Evolutionary conservation across 2,329 filamentous ascomycete species (phyloP).

Genomic region (Helminthosporium solani): DNA sequence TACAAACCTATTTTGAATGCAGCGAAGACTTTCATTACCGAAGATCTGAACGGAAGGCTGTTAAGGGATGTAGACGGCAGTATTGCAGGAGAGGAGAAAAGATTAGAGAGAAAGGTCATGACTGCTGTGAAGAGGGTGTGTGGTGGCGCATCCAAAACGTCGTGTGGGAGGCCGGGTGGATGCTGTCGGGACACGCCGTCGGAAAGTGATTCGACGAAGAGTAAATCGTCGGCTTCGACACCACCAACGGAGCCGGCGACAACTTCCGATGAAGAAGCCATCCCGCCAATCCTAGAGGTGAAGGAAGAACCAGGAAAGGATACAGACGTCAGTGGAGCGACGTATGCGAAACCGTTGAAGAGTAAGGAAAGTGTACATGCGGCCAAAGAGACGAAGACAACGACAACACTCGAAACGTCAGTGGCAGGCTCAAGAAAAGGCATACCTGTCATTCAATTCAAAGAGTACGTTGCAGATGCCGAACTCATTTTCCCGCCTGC

Average conservation of each 20-base stretch:
- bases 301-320: constrained; percentile 23
- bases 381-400: constrained; percentile 53
- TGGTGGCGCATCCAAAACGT: constrained; percentile 27
- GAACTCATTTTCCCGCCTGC: constrained; percentile 90
- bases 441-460: constrained; percentile 68
- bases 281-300: constrained; percentile 25
- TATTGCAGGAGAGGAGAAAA: constrained; percentile 52
- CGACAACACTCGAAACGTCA: constrained; percentile 35
- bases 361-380: constrained; percentile 30
- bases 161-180: constrained; percentile 40
- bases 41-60: constrained; percentile 48
- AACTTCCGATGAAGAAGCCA: constrained; percentile 29
- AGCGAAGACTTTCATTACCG: constrained; percentile 78
- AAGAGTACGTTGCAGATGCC: constrained; percentile 84
- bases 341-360: constrained; percentile 39
- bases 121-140: constrained; percentile 25
- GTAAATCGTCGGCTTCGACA: constrained; percentile 29
- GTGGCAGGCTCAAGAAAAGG: constrained; percentile 55
- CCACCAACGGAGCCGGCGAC: constrained; percentile 31
- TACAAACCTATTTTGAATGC: constrained; percentile 92
- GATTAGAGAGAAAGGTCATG: constrained; percentile 28
- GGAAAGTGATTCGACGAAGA: constrained; percentile 29
- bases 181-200: constrained; percentile 39
- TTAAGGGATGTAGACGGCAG: constrained; percentile 48
- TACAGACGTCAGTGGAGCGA: constrained; percentile 27